Conservation (phyloP, 2,329 filamentous ascomycete genomes). For the Diaporthe aspalathi region DNA sequence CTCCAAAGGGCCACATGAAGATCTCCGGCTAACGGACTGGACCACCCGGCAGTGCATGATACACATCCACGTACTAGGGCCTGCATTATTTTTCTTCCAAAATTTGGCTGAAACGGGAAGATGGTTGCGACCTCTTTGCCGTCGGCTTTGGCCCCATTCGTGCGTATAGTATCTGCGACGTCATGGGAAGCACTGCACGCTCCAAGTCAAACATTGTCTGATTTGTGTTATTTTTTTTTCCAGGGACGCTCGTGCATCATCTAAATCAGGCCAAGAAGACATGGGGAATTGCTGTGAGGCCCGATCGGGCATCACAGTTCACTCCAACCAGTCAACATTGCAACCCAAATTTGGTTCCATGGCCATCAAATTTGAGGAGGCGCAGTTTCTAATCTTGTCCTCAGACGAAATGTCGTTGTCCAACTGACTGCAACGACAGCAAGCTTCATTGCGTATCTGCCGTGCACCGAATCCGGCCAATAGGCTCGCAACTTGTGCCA, state of each 20-base stretch:
- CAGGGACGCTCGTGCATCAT: conserved; percentile 2
- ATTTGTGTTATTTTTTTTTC: background rate
- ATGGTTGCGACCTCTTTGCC: conserved; percentile 1
- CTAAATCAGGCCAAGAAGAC: background rate
- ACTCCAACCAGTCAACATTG: background rate
- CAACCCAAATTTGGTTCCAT: conserved; percentile 7
- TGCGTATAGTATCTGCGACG: conserved; percentile 8
- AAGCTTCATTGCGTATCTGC: conserved; percentile 14
- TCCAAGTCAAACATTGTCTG: background rate
- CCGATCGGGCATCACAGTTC: background rate
- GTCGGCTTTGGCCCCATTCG: conserved; percentile 16
- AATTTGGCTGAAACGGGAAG: conserved; percentile 22
- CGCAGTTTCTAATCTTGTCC: conserved; percentile 21
- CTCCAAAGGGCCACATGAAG: conserved; percentile 24
- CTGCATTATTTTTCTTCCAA: conserved; percentile 29
- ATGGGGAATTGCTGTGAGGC: background rate
- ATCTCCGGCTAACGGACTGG: conserved; percentile 32
- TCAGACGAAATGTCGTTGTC: conserved; percentile 10
- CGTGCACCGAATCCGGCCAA: conserved; percentile 21
- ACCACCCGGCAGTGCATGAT: conserved; percentile 28
- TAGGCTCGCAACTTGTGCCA: conserved; percentile 6
- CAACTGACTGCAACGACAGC: conserved; percentile 17
- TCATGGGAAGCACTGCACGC: conserved; percentile 2
- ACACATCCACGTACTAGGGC: conserved; percentile 19
- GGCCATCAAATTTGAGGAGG: background rate